Conservation (phyloP, 2,329 filamentous ascomycete genomes). For the Cryoendolithus antarcticus region DNA sequence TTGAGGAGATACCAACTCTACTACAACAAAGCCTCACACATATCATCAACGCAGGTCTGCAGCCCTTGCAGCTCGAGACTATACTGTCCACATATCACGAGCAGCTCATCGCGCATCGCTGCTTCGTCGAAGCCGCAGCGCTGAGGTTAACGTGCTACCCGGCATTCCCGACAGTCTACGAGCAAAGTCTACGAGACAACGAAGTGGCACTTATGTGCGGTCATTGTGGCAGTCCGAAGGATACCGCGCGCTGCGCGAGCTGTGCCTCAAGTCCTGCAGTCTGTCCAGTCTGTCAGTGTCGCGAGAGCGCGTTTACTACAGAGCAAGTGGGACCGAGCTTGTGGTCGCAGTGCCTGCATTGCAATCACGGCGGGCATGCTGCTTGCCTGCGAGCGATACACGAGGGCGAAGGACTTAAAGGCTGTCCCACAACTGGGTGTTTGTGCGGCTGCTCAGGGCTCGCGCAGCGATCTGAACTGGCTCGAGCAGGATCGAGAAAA, state of each 20-base stretch:
- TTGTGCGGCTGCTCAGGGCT: constrained; percentile 44
- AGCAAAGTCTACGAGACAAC: constrained; percentile 43
- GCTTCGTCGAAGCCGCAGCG: constrained; percentile 41
- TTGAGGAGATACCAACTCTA: constrained; percentile 23
- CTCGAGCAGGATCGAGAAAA: no score
- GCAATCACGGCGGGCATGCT: constrained; percentile 48
- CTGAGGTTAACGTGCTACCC: constrained; percentile 45
- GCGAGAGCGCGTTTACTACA: constrained; percentile 1
- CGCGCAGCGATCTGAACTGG: no score
- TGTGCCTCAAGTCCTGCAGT: neutral
- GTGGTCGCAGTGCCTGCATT: constrained; percentile 42
- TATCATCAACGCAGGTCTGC: constrained; percentile 31
- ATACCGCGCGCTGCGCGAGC: neutral
- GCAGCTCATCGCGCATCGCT: constrained; percentile 35
- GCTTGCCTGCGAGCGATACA: constrained; percentile 48
- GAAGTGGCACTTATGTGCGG: constrained; percentile 43
- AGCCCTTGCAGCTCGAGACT: constrained; percentile 41
- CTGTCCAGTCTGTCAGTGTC: constrained; percentile 3
- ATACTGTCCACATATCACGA: constrained; percentile 47
- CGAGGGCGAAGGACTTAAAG: constrained; percentile 36
- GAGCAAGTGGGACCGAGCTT: constrained; percentile 31
- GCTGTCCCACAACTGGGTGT: constrained; percentile 48
- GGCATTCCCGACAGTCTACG: constrained; percentile 43
- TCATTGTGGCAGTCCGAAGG: constrained; percentile 27
- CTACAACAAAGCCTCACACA: constrained; percentile 18